These are phyloP conservation scores for Ocimum tenuiflorum DNA, from an alignment of 257 asterid genomes.

Conservation along the genomic window DNA sequence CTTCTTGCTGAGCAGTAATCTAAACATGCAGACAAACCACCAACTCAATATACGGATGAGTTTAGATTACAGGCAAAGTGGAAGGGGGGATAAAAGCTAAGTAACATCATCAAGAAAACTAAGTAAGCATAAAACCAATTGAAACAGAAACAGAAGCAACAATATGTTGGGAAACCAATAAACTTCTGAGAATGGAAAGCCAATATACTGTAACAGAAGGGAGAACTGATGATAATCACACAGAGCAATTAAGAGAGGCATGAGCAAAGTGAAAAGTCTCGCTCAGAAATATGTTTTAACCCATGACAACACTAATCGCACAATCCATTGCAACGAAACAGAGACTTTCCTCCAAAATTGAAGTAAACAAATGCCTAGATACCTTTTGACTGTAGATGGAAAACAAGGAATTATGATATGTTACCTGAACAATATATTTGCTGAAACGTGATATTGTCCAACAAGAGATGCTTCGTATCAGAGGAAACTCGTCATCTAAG, in stretches of 20 bases:
- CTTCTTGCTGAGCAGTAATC: slow-evolving; percentile 52
- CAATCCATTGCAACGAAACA: neutral
- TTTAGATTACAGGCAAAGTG: neutral
- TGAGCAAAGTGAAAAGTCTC: too few species aligned
- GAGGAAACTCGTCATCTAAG: slow-evolving; percentile 89
- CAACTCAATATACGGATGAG: neutral
- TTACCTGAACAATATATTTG: slow-evolving; percentile 88
- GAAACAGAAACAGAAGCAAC: neutral
- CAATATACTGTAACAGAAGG: neutral
- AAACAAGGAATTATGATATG: slow-evolving; percentile 8
- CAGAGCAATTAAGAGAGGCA: neutral
- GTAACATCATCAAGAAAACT: neutral
- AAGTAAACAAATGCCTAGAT: neutral
- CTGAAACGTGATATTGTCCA: slow-evolving; percentile 99
- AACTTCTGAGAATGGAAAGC: neutral
- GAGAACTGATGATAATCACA: neutral
- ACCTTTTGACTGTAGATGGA: neutral
- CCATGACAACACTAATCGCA: neutral
- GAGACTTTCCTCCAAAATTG: neutral
- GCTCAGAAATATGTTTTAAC: neutral
- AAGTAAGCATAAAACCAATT: neutral
- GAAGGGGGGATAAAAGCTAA: neutral
- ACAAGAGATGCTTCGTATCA: slow-evolving; percentile 94
- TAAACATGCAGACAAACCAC: slow-evolving; percentile 29
- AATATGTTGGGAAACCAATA: neutral